Evolutionary conservation across 2,329 filamentous ascomycete genomes (phyloP).

Genomic region (Dactylellina drechsleri): DNA sequence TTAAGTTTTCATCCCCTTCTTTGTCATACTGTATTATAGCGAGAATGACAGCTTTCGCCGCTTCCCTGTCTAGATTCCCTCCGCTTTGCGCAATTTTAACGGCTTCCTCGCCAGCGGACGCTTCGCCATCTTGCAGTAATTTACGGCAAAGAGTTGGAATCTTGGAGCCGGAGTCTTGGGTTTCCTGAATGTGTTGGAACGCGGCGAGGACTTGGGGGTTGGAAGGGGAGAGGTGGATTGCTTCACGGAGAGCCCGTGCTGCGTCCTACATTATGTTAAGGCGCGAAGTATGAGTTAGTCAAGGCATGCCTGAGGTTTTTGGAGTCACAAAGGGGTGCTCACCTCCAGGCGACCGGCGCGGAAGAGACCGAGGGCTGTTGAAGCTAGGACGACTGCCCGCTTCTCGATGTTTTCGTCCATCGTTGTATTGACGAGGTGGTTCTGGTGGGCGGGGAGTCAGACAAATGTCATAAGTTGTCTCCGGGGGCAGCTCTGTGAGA

Average conservation of each 20-base stretch:
- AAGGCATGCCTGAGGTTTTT: slow-evolving; percentile 1
- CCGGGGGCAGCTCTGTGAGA: not conserved
- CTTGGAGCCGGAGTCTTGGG: slow-evolving; percentile 54
- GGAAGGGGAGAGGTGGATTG: slow-evolving; percentile 57
- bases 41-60: slow-evolving; percentile 35
- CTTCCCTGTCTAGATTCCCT: slow-evolving; percentile 26
- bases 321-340: slow-evolving; percentile 15
- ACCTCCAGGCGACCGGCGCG: slow-evolving; percentile 55
- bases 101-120: slow-evolving; percentile 54
- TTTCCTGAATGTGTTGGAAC: slow-evolving; percentile 57
- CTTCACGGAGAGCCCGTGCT: slow-evolving; percentile 57
- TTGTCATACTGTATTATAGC: slow-evolving; percentile 37
- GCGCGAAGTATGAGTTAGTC: not conserved
- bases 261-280: slow-evolving; percentile 55
- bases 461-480: not conserved
- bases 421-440: not conserved
- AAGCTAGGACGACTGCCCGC: slow-evolving; percentile 55
- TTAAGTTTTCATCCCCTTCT: not conserved
- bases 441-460: not conserved
- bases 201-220: slow-evolving; percentile 57
- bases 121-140: slow-evolving; percentile 54
- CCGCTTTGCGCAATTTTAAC: slow-evolving; percentile 55
- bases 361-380: slow-evolving; percentile 57
- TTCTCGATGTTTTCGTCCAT: slow-evolving; percentile 46
- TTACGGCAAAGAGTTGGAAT: slow-evolving; percentile 56